Base-by-base conservation (phyloP, 1,139 yeast species). In the Geotrichum reessii region DNA sequence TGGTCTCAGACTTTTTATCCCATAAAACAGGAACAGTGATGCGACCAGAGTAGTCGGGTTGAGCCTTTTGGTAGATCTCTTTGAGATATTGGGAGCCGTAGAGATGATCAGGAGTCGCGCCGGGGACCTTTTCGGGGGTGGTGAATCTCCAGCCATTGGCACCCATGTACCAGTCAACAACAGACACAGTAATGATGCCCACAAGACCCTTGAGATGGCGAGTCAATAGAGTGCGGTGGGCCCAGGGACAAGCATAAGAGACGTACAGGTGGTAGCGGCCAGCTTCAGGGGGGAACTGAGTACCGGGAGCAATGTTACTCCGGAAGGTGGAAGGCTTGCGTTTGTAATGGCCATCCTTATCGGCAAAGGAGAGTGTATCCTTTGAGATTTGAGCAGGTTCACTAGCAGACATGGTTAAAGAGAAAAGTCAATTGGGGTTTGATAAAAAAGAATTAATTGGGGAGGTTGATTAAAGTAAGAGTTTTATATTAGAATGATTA, bases 211-310 rank as follows among this genome's bases (percentile, higher is more conserved):
- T 91, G 64, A 92, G 78, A n/a, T 79, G 74, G 57, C 97, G 76
- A 7, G 86, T 79, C 60, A 91, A 85, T 64, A 92, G 76, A 0
- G 95, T 83, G 63, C 98, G 81, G 70, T 90, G 96, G 1, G 98
- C 98, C 90, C 97, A 92, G 3, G 98, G 98, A 74, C 98, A 92
- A 1, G 97, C 97, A 57, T 78, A 76, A 0, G 95, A 86, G 22
- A 91, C 95, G 67, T 89, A 92, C 61, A 92, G 80, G 74, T 92
- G 97, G 71, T 92, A 92, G 67, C 98, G 80, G 62, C 82, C 83
- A 55, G 81, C 79, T 68, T 89, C 97, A 0, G 97, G 87, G 19
- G 84, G 76, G 68, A 84, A 86, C 62, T 79, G 74, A 50, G 87
- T 80, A 12, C 85, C 85, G 0, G 85, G 81, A 1, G 89, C 81